phyloP scores from a whole-genome alignment of 257 asterid species.

The Agastache rugosa region DNA sequence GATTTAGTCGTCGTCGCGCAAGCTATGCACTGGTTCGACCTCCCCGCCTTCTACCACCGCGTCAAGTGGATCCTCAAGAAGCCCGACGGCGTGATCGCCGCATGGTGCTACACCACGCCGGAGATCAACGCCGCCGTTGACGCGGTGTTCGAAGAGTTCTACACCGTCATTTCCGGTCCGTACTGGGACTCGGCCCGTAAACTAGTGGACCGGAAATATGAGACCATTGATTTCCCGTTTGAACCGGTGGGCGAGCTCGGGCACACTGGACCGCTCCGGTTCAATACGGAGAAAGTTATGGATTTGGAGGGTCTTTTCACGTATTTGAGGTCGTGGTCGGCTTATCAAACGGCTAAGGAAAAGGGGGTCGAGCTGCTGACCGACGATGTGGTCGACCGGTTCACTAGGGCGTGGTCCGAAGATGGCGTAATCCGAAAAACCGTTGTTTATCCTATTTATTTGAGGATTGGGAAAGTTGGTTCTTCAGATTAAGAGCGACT shows the following conservation, averaged over 20 bases:
- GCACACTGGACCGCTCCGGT: conserved; percentile 66
- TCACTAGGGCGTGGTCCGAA: conserved; percentile 67
- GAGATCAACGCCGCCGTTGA: conserved; percentile 52
- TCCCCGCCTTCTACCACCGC: conserved; percentile 64
- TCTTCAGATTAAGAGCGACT: conserved; percentile 22
- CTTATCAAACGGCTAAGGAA: conserved; percentile 73
- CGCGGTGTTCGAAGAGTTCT: conserved; percentile 42
- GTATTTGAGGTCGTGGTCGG: conserved; percentile 74
- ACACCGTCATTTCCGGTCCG: conserved; percentile 39
- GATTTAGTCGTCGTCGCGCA: conserved; percentile 68
- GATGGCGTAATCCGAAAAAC: conserved; percentile 50
- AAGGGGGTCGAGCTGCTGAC: conserved; percentile 71
- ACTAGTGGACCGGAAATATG: conserved; percentile 59
- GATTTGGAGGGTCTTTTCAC: conserved; percentile 59
- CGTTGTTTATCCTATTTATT: conserved; percentile 58
- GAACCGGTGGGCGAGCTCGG: conserved; percentile 64
- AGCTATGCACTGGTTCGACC: conserved; percentile 88
- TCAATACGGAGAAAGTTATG: conserved; percentile 57
- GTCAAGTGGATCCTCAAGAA: conserved; percentile 65
- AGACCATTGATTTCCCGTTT: conserved; percentile 68
- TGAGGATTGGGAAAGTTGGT: conserved; percentile 81
- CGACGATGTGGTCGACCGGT: conserved; percentile 49
- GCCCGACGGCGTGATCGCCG: conserved; percentile 77
- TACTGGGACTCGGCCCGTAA: conserved; percentile 49
- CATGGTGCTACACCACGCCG: conserved; percentile 73